Conservation (phyloP, 2,329 filamentous ascomycete genomes). For the Exophiala lecanii-corni region DNA sequence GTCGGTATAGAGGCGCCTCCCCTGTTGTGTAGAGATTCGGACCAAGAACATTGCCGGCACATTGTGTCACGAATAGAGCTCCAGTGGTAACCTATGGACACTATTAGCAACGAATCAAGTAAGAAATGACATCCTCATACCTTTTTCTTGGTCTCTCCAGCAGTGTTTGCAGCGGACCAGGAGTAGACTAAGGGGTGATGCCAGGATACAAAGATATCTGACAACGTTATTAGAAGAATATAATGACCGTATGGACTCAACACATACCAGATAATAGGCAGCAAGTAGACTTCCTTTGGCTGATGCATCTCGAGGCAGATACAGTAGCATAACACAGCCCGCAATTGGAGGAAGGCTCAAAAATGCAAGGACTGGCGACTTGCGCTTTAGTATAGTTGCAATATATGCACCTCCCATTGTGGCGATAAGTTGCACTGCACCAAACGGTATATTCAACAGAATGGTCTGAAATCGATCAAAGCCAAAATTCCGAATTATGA, state of each 20-base stretch:
- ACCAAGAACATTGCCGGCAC: slow-evolving; percentile 59
- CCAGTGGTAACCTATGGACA: slow-evolving; percentile 50
- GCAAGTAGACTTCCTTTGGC: slow-evolving; percentile 50
- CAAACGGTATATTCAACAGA: slow-evolving; percentile 26
- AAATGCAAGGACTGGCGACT: slow-evolving; percentile 51
- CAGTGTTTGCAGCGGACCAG: slow-evolving; percentile 61
- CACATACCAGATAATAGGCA: slow-evolving; percentile 49
- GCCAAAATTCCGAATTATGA: slow-evolving; percentile 26
- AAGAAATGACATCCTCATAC: too few species aligned
- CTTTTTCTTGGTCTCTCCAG: slow-evolving; percentile 66
- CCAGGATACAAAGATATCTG: slow-evolving; percentile 57
- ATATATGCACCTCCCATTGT: slow-evolving; percentile 56
- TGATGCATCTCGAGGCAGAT: slow-evolving; percentile 41
- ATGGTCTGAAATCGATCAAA: slow-evolving; percentile 23
- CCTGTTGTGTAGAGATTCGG: slow-evolving; percentile 60
- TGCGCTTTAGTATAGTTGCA: slow-evolving; percentile 51
- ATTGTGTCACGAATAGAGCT: slow-evolving; percentile 61
- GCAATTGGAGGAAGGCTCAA: slow-evolving; percentile 55
- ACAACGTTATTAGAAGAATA: background rate
- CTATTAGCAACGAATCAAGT: background rate
- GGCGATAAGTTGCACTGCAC: slow-evolving; percentile 52
- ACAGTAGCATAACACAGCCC: slow-evolving; percentile 52
- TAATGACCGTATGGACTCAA: slow-evolving; percentile 18
- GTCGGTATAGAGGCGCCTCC: slow-evolving; percentile 54
- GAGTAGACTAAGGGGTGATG: slow-evolving; percentile 65